Percentiles rank a stretch among this genome's conserved stretches.
phyloP scores from a whole-genome alignment of 2,329 filamentous ascomycete genomes.

The Coniosporium tulheliwenetii region DNA sequence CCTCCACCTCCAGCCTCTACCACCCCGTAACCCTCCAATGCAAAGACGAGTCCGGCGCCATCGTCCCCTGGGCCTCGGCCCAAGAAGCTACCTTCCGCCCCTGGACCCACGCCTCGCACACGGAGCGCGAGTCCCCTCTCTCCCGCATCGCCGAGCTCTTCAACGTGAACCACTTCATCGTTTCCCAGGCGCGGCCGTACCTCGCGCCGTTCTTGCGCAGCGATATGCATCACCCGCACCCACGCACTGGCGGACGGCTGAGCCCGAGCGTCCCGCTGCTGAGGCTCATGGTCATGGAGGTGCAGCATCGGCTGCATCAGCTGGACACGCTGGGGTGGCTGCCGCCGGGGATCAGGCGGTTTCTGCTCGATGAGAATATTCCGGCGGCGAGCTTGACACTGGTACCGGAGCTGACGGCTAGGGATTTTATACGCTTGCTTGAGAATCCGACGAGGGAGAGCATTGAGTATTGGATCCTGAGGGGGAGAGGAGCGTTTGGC shows the following conservation, averaged over 20 bases:
- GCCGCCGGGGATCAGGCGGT: constrained; percentile 52
- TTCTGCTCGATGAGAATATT: constrained; percentile 61
- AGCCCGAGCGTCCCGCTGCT: constrained; percentile 32
- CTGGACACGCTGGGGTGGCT: constrained; percentile 63
- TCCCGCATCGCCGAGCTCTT: constrained; percentile 66
- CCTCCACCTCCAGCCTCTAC: constrained; percentile 46
- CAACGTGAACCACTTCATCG: constrained; percentile 90
- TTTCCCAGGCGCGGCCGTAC: constrained; percentile 83
- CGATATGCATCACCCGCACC: constrained; percentile 59
- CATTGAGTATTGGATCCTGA: constrained; percentile 70
- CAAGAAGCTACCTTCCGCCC: constrained; percentile 49
- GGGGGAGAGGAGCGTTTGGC: constrained; percentile 88
- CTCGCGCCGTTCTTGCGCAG: constrained; percentile 71
- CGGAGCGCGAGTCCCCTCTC: constrained; percentile 51
- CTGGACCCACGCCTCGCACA: constrained; percentile 50
- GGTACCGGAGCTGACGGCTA: constrained; percentile 59
- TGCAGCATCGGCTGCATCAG: constrained; percentile 68
- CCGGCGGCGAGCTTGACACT: constrained; percentile 52
- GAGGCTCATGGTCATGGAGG: constrained; percentile 57
- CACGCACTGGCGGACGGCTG: constrained; percentile 43
- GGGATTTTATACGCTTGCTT: constrained; percentile 65
- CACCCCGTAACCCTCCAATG: constrained; percentile 55
- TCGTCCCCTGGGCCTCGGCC: constrained; percentile 56
- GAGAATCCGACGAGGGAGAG: constrained; percentile 64
- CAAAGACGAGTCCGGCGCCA: constrained; percentile 58